Percentiles rank a stretch among this genome's conserved stretches.
Evolutionary conservation across 2,329 filamentous ascomycete species (phyloP).

Genomic region (Teratosphaeria epicoccoides): DNA sequence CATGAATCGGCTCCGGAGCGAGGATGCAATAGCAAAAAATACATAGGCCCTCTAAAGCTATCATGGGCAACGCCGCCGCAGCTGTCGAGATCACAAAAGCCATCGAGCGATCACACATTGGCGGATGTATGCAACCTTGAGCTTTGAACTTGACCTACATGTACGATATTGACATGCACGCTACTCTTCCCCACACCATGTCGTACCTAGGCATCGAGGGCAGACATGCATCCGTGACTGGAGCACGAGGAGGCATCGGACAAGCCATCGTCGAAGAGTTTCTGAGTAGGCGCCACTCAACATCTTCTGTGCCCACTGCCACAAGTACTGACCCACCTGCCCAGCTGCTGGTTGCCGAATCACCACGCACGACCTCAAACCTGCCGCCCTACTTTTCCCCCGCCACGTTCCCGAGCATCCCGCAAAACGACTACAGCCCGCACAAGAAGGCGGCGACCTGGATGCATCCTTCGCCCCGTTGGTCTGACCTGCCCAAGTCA

Average conservation of each 20-base stretch:
- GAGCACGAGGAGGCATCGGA: constrained; percentile 44
- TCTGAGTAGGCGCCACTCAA: constrained; percentile 31
- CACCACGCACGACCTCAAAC: constrained; percentile 40
- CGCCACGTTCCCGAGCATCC: constrained; percentile 28
- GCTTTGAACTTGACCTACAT: not conserved
- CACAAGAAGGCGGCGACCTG: constrained; percentile 30
- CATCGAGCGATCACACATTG: not conserved
- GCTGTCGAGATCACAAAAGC: not conserved
- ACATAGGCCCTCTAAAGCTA: too few species aligned
- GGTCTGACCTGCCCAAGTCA: constrained; percentile 20
- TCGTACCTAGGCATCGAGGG: constrained; percentile 40
- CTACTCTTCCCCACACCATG: constrained; percentile 13
- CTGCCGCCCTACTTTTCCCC: constrained; percentile 40
- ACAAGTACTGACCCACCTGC: constrained; percentile 3
- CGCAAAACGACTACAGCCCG: constrained; percentile 31
- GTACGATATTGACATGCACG: not conserved
- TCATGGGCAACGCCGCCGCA: too few species aligned
- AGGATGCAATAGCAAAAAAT: not conserved
- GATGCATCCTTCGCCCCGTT: constrained; percentile 35
- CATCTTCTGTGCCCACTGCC: not conserved
- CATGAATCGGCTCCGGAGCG: not conserved
- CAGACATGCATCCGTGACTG: constrained; percentile 45
- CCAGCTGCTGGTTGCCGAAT: constrained; percentile 45
- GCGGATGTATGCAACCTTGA: not conserved
- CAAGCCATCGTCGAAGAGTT: constrained; percentile 42